These are phyloP conservation scores for Penicillium capsulatum DNA, from an alignment of 2,329 filamentous ascomycete genomes.

Conservation along the genomic window DNA sequence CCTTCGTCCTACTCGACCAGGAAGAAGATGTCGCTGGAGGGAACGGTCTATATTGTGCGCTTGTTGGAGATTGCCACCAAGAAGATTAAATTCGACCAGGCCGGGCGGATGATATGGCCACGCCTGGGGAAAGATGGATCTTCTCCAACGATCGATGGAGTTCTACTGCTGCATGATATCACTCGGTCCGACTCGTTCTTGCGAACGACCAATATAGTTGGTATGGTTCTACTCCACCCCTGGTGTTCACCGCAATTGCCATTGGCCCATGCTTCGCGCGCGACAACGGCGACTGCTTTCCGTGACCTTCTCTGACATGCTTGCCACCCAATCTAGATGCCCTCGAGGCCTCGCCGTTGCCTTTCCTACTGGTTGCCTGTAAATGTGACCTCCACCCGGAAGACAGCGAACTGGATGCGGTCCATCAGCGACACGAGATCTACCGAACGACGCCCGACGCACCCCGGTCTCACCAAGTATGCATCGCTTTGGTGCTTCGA, in stretches of 20 bases:
- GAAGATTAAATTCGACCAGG: constrained; percentile 49
- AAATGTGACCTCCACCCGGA: constrained; percentile 79
- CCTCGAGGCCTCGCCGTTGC: constrained; percentile 66
- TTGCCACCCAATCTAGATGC: constrained; percentile 53
- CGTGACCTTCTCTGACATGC: background rate
- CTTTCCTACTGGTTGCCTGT: constrained; percentile 76
- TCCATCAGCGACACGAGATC: constrained; percentile 66
- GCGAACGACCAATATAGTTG: constrained; percentile 69
- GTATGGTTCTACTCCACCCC: constrained; percentile 53
- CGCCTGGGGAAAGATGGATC: constrained; percentile 58
- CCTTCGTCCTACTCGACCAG: constrained; percentile 41
- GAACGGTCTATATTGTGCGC: constrained; percentile 53
- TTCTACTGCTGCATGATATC: constrained; percentile 82
- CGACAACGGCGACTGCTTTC: constrained; percentile 3
- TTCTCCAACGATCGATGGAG: constrained; percentile 74
- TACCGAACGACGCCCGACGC: constrained; percentile 68
- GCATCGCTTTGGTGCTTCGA: constrained; percentile 70
- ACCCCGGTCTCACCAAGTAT: constrained; percentile 68
- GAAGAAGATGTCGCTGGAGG: constrained; percentile 56
- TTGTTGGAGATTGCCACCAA: constrained; percentile 54
- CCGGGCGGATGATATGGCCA: constrained; percentile 50
- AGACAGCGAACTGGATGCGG: constrained; percentile 66
- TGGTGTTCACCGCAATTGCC: background rate
- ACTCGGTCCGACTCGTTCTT: constrained; percentile 70
- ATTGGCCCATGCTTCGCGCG: constrained; percentile 8